Base-by-base conservation (phyloP, 164 flowering plant species). In the Vitis cinerea region DNA sequence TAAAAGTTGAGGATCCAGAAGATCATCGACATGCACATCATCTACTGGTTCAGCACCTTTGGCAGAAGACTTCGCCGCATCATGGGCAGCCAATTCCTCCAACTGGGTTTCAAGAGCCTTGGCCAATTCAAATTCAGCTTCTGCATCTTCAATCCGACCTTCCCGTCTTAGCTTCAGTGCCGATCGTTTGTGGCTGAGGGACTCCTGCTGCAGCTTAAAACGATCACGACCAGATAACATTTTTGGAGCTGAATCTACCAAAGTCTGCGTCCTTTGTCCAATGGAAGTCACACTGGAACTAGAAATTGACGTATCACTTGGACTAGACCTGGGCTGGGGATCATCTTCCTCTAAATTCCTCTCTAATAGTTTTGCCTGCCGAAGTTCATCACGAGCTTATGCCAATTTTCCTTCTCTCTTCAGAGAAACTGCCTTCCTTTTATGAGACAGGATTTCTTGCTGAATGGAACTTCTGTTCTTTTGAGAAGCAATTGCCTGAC, bases 1-100 rank as follows among this genome's bases (percentile, higher is more conserved):
- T 60, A 95, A 58, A 61, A 95, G 90, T 63, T 92, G 94, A 74
- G 98, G 98, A 84, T 94, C 99, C 10, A 94, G 93, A 77, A 94
- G 77, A 80, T 87, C 93, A 75, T 88, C 99, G 59, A 94, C 80
- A 7, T 68, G 70, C 19, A 81, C 82, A 79, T 83, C 86, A 71
- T 82, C 89, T 10, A 50, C 74, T 54, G 74, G 65, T 66, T 75
- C 86, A 47, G 72, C 64, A 37, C 65, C 79, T 51, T 53, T 64
- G 1, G 50, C 54, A 62, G 81, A 48, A 49, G 78, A 30, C 50
- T 66, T 67, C 9, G 23, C 50, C 7, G 77, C 59, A 68, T 76
- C 83, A 59, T 73, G 75, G 23, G 72, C 59, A 73, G 75, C 66
- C 54, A 61, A 69, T 66, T 86, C 89, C 77, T 90, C 96, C 78